Conservation (phyloP, 495 filamentous ascomycete species). For the Cladorrhinum samala region DNA sequence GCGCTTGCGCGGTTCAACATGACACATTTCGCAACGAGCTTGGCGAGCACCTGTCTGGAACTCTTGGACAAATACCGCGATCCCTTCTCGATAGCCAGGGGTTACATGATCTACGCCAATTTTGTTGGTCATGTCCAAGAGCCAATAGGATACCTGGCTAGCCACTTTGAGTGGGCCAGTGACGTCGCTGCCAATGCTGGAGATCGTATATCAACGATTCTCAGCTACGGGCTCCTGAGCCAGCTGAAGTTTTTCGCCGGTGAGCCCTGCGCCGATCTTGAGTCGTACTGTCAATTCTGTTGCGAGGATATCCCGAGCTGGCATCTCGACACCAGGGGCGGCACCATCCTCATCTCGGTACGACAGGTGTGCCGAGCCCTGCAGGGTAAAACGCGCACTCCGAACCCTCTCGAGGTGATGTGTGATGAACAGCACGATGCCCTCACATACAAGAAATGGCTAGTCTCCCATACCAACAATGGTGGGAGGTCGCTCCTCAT, state of each 20-base stretch:
- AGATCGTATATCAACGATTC: conserved; percentile 67
- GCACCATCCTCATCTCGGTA: conserved; percentile 62
- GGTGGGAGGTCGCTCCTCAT: conserved; percentile 55
- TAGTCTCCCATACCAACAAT: conserved; percentile 33
- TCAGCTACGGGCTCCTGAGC: conserved; percentile 66
- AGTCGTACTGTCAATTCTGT: conserved; percentile 64
- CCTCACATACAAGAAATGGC: conserved; percentile 55
- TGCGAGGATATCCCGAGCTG: conserved; percentile 73
- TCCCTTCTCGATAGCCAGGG: conserved; percentile 61
- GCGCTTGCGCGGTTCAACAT: conserved; percentile 67
- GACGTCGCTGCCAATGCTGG: conserved; percentile 66
- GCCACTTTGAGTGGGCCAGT: conserved; percentile 58
- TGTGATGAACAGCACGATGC: conserved; percentile 66
- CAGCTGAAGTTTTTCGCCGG: conserved; percentile 65
- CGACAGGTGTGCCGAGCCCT: conserved; percentile 71
- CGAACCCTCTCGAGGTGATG: conserved; percentile 53
- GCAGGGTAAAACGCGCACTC: conserved; percentile 72
- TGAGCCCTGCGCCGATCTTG: conserved; percentile 69
- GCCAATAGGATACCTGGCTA: conserved; percentile 54
- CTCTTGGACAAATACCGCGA: conserved; percentile 63
- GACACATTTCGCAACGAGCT: conserved; percentile 57
- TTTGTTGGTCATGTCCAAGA: conserved; percentile 69
- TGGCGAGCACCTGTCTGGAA: conserved; percentile 58
- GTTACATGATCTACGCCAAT: conserved; percentile 63
- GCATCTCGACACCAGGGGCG: conserved; percentile 71